Evolutionary conservation across 2,329 filamentous ascomycete genomes (phyloP).

Genomic region (Cordyceps fumosorosea): DNA sequence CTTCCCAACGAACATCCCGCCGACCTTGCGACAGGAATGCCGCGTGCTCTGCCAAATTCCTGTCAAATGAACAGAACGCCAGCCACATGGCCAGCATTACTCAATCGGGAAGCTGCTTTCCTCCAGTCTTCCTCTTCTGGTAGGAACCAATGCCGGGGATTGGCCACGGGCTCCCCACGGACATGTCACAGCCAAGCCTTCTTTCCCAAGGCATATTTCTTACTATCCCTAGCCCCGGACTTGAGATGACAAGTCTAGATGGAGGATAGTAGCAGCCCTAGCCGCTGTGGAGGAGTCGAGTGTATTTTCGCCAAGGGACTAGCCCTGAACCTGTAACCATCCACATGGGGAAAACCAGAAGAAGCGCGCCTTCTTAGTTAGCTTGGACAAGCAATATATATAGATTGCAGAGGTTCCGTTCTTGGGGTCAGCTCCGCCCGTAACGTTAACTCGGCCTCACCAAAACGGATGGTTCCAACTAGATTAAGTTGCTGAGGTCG

Average conservation of each 20-base stretch:
- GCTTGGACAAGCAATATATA: neutral
- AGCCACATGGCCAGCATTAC: neutral
- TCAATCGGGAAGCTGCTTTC: slow-evolving; percentile 2
- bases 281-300: neutral
- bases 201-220: neutral
- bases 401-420: neutral
- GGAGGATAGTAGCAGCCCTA: neutral
- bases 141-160: neutral
- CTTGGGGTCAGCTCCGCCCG: neutral
- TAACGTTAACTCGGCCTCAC: slow-evolving; percentile 7
- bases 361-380: neutral
- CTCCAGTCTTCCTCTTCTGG: neutral
- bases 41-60: no score
- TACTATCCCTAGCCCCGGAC: neutral
- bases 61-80: neutral
- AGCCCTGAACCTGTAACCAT: neutral
- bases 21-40: neutral
- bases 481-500: neutral
- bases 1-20: no score
- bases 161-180: neutral
- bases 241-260: neutral
- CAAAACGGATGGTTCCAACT: neutral
- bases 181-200: neutral
- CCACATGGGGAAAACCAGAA: neutral
- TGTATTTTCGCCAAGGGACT: neutral